phyloP scores from a whole-genome alignment of 352 stramenopile genomes.

The Phytophthora pisi region DNA sequence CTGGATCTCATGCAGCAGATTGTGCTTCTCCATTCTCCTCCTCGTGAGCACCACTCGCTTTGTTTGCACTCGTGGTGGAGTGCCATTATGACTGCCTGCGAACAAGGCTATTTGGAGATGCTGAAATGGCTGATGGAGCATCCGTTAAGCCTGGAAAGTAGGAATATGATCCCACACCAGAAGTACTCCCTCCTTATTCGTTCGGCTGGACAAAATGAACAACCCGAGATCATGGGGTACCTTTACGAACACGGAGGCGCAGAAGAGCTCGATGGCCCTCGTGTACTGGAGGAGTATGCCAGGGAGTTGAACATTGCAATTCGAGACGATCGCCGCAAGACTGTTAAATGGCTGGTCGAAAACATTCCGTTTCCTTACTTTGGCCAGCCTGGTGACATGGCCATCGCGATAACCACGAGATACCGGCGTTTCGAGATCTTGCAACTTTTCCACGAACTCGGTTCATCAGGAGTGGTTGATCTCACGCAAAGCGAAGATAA shows the following conservation, averaged over 20 bases:
- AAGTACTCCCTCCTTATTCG: constrained; percentile 4
- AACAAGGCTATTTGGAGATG: constrained; percentile 6
- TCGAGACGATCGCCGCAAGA: constrained; percentile 5
- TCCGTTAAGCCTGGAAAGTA: constrained; percentile 1
- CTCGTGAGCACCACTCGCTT: background rate
- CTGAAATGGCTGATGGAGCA: constrained; percentile 15
- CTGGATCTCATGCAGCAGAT: constrained; percentile 12
- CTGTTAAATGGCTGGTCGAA: constrained; percentile 6
- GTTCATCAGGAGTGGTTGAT: background rate
- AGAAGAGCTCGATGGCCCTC: background rate
- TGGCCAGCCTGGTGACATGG: background rate
- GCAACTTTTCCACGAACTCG: constrained; percentile 7
- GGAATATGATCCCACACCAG: background rate
- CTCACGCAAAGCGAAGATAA: constrained; percentile 6
- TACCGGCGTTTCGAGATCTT: constrained; percentile 2
- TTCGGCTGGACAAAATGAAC: background rate
- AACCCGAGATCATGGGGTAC: constrained; percentile 5
- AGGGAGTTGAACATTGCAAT: background rate
- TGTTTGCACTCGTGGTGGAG: constrained; percentile 7
- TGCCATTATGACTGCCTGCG: background rate
- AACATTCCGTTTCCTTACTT: constrained; percentile 5
- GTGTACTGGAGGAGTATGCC: background rate
- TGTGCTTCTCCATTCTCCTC: constrained; percentile 8
- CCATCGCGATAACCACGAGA: background rate
- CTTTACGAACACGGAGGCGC: constrained; percentile 3